Evolutionary conservation across 495 filamentous ascomycete species (phyloP), one percentile per base, ranked within the genome.

Genomic region (Penicillium ucsense): DNA sequence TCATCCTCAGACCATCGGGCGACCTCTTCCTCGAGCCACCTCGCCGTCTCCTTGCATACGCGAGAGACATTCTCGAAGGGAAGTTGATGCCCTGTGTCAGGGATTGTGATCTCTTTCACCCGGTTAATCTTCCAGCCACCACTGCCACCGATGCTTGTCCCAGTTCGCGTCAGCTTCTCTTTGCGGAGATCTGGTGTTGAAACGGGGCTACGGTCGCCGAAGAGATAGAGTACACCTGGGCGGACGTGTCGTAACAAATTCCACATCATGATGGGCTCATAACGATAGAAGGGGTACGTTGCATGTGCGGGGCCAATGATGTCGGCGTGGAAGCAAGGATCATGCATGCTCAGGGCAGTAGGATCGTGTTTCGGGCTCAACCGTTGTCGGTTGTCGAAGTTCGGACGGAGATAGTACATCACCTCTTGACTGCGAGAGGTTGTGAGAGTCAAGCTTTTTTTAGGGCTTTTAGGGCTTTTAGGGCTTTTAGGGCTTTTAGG

Each of bases 191-290:
- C 60, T 44, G 32, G 3, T 75, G 31, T 20, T 27, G 35, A 80
- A 32, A 89, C 63, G 4, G 72, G 53, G 31, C 77, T 82, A 8
- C 59, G 55, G 5, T 30, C 62, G 50, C 28, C 56, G 67, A 38
- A 82, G 80, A 65, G 83, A 83, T 38, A 90, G 57, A 68, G 83
- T 88, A 38, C 90, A 60, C 12, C 79, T 73, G 8, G 76, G 73
- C 5, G 88, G 81, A 50, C 45, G 20, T 50, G 42, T 28, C 44
- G 43, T 29, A 57, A 33, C 41, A 50, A 29, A 12, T 51, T 38
- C 52, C 47, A 59, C 1, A 47, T 51, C 4, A 47, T 35, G 11
- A 49, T 49, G n/a, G 56, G 49, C 28, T 59, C 52, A 3, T 78
- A 73, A 11, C 90, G 60, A 51, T 73, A 56, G 29, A 55, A 51